Conservation (phyloP, 768 basidiomycete species). For the Termitomyces sp. region DNA sequence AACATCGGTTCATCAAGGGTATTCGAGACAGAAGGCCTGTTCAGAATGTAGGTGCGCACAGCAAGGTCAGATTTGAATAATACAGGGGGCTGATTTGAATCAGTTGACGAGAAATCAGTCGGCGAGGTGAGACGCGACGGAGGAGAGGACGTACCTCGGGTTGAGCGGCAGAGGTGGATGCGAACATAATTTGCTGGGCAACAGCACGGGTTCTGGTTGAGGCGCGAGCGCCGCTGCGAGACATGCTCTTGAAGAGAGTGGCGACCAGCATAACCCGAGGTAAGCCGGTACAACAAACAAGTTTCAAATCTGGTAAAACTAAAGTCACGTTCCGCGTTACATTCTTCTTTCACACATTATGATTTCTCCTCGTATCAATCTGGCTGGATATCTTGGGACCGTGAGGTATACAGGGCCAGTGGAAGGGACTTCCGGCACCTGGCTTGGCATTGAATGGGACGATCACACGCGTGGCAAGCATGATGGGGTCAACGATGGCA, state of each 20-base stretch:
- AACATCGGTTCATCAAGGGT: constrained; percentile 82
- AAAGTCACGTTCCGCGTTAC: constrained; percentile 25
- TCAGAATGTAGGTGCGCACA: constrained; percentile 71
- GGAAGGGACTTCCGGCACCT: constrained; percentile 58
- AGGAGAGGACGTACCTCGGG: constrained; percentile 32
- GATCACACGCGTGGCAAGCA: constrained; percentile 83
- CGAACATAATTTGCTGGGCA: constrained; percentile 47
- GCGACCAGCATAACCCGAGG: constrained; percentile 17
- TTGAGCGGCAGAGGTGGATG: constrained; percentile 23
- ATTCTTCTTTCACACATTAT: constrained; percentile 18
- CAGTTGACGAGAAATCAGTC: constrained; percentile 13
- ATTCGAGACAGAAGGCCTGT: constrained; percentile 79
- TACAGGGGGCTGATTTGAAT: constrained; percentile 43
- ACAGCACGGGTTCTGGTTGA: constrained; percentile 43
- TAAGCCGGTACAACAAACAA: constrained; percentile 1
- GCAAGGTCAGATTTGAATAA: constrained; percentile 65
- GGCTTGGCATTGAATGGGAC: constrained; percentile 99
- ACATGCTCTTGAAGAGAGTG: constrained; percentile 36
- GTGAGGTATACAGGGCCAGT: constrained; percentile 68
- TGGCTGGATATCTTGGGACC: constrained; percentile 59
- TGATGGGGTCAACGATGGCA: constrained; percentile 75
- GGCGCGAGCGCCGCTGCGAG: constrained; percentile 33
- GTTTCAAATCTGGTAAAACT: constrained; percentile 9
- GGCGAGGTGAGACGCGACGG: constrained; percentile 12
- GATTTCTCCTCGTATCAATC: constrained; percentile 47